Base-by-base conservation (phyloP, 306 rosid species). In the Arachis hypogaea region DNA sequence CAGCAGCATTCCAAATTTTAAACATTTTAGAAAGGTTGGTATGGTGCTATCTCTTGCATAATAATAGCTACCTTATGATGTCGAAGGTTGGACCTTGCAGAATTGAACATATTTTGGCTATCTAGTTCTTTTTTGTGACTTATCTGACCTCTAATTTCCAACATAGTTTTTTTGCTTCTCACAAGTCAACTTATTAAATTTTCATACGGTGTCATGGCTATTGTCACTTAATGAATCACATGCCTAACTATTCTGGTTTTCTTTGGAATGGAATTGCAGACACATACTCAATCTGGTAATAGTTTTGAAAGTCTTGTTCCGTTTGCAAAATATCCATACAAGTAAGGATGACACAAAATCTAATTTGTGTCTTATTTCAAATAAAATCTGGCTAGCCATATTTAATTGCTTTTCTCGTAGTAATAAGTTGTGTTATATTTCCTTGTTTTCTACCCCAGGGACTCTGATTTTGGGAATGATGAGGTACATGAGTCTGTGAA, bases 291-390 rank as follows among this genome's bases (percentile, higher is more conserved):
- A 62, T 86, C 97, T 33, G 98, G 97, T 77, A 89, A 93, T 79
- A 93, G 96, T 87, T 89, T 89, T 59, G 65, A 66, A 81, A 86
- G 73, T 75, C 92, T 91, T 54, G 79, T 93, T 82, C 98, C 97
- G 36, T 91, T 85, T 79, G 86, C 92, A 22, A 89, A 86, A 79
- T 73, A 88, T 81, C 97, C 97, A 9, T 89, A 88, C 63, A 86
- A 80, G 98, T 91, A 88, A 85, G 96, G 72, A 62, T 42, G 44
- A 69, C 61, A 45, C 59, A 57, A 33, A 44, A 46, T 79, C 14
- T 54, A 12, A 50, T 66, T 66, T 77, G 55, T 38, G 49, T 51
- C n/a, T 59, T 49, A 66, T 70, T 78, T 73, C 14, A 29, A 61
- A 42, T 10, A 50, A 66, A 60, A 47, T 43, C 44, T 58, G 79